Evolutionary conservation across 306 rosid species (phyloP).

Genomic region (Gillenia trifoliata): DNA sequence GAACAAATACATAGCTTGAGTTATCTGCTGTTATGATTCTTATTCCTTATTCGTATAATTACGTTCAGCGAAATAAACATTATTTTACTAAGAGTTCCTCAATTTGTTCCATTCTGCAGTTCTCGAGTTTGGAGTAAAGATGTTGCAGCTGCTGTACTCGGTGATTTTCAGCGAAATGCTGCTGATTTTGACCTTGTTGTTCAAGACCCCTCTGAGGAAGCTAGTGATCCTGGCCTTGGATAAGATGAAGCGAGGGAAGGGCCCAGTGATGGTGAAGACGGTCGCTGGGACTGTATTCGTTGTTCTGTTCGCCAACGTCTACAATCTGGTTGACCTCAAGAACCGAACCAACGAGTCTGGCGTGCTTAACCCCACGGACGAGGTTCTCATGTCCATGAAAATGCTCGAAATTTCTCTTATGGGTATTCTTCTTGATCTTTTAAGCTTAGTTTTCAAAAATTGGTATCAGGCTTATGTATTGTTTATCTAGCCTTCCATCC

Average conservation of each 20-base stretch:
- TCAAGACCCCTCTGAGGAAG: slow-evolving; percentile 81
- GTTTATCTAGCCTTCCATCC: not conserved
- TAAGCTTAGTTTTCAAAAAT: not conserved
- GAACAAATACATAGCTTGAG: not conserved
- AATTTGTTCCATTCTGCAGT: not conserved
- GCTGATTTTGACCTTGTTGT: slow-evolving; percentile 56
- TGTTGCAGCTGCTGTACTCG: slow-evolving; percentile 73
- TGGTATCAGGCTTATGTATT: not conserved
- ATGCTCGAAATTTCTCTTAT: slow-evolving; percentile 89
- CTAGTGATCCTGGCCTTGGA: slow-evolving; percentile 64
- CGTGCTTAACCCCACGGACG: slow-evolving; percentile 68
- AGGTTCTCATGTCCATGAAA: slow-evolving; percentile 77
- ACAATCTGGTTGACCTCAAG: slow-evolving; percentile 60
- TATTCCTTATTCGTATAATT: not conserved
- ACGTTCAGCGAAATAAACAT: not conserved
- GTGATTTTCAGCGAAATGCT: slow-evolving; percentile 56
- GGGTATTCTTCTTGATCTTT: slow-evolving; percentile 43
- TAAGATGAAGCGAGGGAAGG: slow-evolving; percentile 80
- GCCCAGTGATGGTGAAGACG: slow-evolving; percentile 69
- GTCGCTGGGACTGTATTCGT: slow-evolving; percentile 59
- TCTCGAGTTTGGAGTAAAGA: slow-evolving; percentile 25
- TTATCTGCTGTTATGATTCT: not conserved
- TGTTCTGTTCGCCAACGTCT: slow-evolving; percentile 56
- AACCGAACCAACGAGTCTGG: slow-evolving; percentile 59
- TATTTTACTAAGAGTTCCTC: not conserved